Base-by-base conservation (phyloP, 2,329 filamentous ascomycete genomes). In the Metarhizium humberi region DNA sequence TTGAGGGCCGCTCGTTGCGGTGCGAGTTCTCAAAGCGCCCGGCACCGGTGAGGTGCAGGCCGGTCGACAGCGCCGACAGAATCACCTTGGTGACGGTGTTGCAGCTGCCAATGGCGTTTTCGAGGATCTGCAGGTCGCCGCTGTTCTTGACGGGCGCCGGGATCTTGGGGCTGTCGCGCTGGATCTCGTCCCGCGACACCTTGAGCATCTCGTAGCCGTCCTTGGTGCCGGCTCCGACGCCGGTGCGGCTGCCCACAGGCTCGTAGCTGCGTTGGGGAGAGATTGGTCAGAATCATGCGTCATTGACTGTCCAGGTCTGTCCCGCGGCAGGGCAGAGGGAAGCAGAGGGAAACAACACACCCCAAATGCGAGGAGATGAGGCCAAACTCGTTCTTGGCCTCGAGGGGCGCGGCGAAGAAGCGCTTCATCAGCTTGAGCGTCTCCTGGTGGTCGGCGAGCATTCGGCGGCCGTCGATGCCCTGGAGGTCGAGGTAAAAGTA, bases 401-500 rank as follows among this genome's bases (percentile, higher is more conserved):
- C 78, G 16, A 80, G 64, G 0, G 78, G 77, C 0, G 73, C 65
- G 36, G 74, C 74, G 58, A 81, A 82, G 71, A 80, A 82, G 53
- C 75, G 74, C 64, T 79, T 69, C 79, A 81, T 82, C 45, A 81
- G 72, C 58, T 74, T 71, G 34, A 81, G 71, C 2, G 74, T 75
- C 60, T 78, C 73, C 63, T 80, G 71, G 59, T 78, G 73, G 65
- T 81, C 78, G 40, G 73, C 70, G 55, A 81, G 71, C 66, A 79
- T 73, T 50, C 78, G 66, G 57, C 77, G 75, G 58, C 78, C 78
- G 61, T 81, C 78, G 57, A 80, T 77, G 58, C 70, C 71, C 58
- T 75, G 63, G 10, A 81, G 71, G 63, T 81, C 75, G 45, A 82
- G 72, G 63, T 81, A 79, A 67, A 81, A 82, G 71, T 75, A 82